Evolutionary conservation across 345 rosid species (phyloP).

Genomic region (Moringa oleifera): DNA sequence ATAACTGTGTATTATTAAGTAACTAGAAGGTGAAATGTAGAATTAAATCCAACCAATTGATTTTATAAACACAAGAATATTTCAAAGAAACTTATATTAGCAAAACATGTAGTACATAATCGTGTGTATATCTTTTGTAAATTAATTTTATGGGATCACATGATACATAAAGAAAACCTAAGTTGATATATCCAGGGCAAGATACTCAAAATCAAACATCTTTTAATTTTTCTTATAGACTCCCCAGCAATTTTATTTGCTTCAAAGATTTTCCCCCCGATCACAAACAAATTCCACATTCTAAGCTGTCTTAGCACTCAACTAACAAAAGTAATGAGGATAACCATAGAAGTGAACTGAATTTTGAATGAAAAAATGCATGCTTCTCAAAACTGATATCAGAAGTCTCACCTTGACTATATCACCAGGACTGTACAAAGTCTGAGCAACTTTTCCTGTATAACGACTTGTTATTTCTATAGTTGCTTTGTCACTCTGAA

Average conservation of each 20-base stretch:
- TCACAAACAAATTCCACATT: neutral
- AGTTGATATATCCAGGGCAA: neutral
- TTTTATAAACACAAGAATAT: too few relatives aligned
- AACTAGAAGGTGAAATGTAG: neutral
- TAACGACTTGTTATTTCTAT: conserved; percentile 95
- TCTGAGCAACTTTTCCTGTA: conserved; percentile 61
- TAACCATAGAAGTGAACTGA: too few relatives aligned
- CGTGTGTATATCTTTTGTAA: too few relatives aligned
- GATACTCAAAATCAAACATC: neutral
- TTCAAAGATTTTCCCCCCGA: neutral
- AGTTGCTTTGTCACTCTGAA: conserved; percentile 96
- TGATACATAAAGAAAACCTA: neutral
- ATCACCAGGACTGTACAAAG: conserved; percentile 63
- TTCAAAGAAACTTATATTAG: too few relatives aligned
- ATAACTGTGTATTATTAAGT: neutral
- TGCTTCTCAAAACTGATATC: neutral
- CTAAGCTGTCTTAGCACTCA: neutral
- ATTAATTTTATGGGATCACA: too few relatives aligned
- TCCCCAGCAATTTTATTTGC: neutral
- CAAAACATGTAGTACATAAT: too few relatives aligned
- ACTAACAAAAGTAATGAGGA: neutral
- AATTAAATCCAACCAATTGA: too few relatives aligned
- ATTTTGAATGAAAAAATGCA: too few relatives aligned
- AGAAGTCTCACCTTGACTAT: conserved; percentile 65
- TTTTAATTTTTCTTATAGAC: neutral